Base-by-base conservation (phyloP, 768 basidiomycete genomes). In the Boletus coccyginus region DNA sequence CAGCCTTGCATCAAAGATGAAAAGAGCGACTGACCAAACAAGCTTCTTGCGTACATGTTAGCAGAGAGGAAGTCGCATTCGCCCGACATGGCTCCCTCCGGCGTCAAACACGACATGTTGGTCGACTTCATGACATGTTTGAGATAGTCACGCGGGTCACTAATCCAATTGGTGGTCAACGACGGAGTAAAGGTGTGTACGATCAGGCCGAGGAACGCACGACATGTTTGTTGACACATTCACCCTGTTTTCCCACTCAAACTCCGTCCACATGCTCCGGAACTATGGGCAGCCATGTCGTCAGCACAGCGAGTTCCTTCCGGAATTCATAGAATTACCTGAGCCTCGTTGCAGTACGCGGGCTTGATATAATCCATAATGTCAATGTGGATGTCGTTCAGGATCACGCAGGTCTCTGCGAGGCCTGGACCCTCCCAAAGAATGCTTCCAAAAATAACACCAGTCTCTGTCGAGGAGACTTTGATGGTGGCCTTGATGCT, bases 191-290 rank as follows among this genome's bases (percentile, higher is more conserved):
- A 40, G 3, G 11, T 13, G 36, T 10, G 7, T n/a, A 38, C 11
- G 24, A 9, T 21, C 39, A 51, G 47, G 41, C 29, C 1, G 2
- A 7, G 35, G 9, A 32, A 83, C 90, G 64, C 75, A 92, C 89
- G 87, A 82, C 72, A 95, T 84, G 24, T 84, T 74, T 45, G 87
- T 90, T 61, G 86, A 87, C 52, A 98, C 92, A 67, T 98, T 98
- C 53, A 98, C 96, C 64, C 95, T 84, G 76, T 99, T 99, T 81
- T 99, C 96, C 96, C 96, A 99, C 72, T 99, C 96, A 66, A 99
- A 99, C 73, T 98, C 97, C 29, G 95, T 99, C 96, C 96, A 97
- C 94, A 96, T 96, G 71, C 85, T 92, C 33, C 96, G 85, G 85
- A 96, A 96, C 90, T 95, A 39, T 31, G 33, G 32, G 31, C 41